Evolutionary conservation across 225 moss, liverwort and hornwort genomes (phyloP).

Genomic region (Pseudoscleropodium purum): DNA sequence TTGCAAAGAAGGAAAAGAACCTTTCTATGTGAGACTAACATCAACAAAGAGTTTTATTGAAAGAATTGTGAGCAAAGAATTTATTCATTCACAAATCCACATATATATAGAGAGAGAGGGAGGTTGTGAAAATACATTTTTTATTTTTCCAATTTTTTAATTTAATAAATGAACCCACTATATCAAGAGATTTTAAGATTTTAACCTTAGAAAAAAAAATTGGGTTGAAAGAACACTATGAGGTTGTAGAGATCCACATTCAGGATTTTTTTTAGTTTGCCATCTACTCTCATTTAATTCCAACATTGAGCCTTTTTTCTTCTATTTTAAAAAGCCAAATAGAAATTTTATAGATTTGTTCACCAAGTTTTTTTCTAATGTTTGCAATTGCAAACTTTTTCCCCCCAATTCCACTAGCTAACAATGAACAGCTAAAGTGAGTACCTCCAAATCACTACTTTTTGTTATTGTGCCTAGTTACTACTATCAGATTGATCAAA

Average conservation of each 20-base stretch:
- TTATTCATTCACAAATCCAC: no score
- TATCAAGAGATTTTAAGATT: background rate
- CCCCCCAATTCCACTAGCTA: background rate
- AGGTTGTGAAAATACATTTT: background rate
- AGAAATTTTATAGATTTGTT: no score
- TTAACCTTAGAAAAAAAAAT: background rate
- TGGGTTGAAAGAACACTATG: background rate
- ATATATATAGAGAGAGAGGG: background rate
- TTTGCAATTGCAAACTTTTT: background rate
- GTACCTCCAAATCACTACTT: background rate
- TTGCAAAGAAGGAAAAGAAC: background rate
- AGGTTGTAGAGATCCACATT: fast-evolving
- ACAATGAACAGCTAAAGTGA: background rate
- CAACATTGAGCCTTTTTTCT: background rate
- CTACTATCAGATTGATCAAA: background rate
- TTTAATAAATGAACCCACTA: no score
- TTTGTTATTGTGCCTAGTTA: background rate
- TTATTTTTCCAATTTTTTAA: no score
- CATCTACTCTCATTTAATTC: background rate
- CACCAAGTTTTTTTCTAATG: background rate
- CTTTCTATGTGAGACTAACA: fast-evolving
- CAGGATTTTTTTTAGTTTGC: background rate
- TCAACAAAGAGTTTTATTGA: background rate
- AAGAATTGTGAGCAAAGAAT: background rate
- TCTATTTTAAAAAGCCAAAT: background rate